phyloP scores from a whole-genome alignment of 2,329 filamentous ascomycete species.

The Boeremia exigua region DNA sequence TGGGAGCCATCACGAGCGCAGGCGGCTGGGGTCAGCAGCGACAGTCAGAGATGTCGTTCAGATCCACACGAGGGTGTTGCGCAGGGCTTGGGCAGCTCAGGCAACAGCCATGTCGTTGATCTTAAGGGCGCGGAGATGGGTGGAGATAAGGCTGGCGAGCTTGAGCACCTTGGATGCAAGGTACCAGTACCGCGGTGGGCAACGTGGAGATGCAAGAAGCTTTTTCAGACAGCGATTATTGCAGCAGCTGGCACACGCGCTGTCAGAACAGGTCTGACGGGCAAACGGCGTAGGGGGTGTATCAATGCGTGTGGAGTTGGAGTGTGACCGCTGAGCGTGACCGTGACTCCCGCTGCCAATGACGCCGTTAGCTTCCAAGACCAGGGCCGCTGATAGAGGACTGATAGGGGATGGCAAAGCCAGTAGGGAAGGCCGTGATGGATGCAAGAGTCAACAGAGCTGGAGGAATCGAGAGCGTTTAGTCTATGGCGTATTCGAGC shows the following conservation, averaged over 20 bases:
- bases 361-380: constrained; percentile 24
- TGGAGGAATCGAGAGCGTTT: constrained; percentile 18
- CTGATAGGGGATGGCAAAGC: constrained; percentile 21
- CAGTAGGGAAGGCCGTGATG: constrained; percentile 6
- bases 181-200: constrained; percentile 17
- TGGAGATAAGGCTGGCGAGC: constrained; percentile 37
- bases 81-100: constrained; percentile 35
- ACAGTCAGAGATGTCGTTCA: constrained; percentile 27
- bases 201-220: constrained; percentile 18
- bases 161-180: constrained; percentile 32
- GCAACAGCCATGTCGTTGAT: constrained; percentile 45
- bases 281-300: constrained; percentile 2
- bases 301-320: constrained; percentile 14
- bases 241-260: constrained; percentile 1
- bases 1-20: constrained; percentile 50
- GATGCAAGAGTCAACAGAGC: constrained; percentile 20
- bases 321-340: constrained; percentile 41
- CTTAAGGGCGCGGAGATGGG: constrained; percentile 26
- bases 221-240: neutral
- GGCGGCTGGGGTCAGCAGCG: constrained; percentile 26
- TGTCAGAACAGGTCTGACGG: constrained; percentile 2
- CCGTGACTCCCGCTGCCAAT: constrained; percentile 41
- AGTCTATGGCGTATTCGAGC: constrained; percentile 23
- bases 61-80: constrained; percentile 30
- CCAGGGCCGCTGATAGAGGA: constrained; percentile 15